Evolutionary conservation across 2,329 filamentous ascomycete genomes (phyloP), one percentile per base, ranked within the genome.

Genomic region (Cercospora zeae-maydis): DNA sequence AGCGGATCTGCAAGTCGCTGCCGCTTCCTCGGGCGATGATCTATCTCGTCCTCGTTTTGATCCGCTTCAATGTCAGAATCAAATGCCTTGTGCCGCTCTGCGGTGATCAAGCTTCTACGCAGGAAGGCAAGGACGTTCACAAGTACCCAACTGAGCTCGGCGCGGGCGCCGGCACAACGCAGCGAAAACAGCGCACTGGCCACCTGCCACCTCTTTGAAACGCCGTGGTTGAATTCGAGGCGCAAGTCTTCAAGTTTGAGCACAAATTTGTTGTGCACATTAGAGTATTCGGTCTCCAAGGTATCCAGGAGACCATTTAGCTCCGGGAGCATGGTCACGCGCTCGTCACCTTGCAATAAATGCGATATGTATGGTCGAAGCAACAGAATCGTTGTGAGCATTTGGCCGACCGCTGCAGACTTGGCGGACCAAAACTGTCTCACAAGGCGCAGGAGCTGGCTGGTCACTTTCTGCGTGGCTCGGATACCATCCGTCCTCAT

Each of bases 271-370:
- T 90, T 87, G 63, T 86, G 86, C 64, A 92, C 84, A 66, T 82
- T 87, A 3, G 85, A 82, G 75, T 98, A 98, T 71, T 97, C 93
- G 8, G 79, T 78, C 79, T 88, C 89, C n/a, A 99, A 77, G 3
- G 83, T 81, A 49, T 92, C 88, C 34, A 87, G 74, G 1, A 97
- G 76, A n/a, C 84, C 83, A 66, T 88, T 85, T 5, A 96, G 42
- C 21, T 75, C 73, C 39, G 58, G 21, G n/a, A 63, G 60, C 21
- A 75, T 47, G n/a, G 59, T 34, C n/a, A 65, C 34, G 7, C 49
- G 56, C 14, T 63, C 55, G 14, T 69, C 63, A 21, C 66, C 60
- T 6, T 72, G 67, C 31, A 79, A 69, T 2, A 76, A 66, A 36
- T 71, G 72, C 7, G 70, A 64, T 16, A 82, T 69, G 58, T 79